Base-by-base conservation (phyloP, 495 filamentous ascomycete genomes). In the Lasiosphaeria ovina region DNA sequence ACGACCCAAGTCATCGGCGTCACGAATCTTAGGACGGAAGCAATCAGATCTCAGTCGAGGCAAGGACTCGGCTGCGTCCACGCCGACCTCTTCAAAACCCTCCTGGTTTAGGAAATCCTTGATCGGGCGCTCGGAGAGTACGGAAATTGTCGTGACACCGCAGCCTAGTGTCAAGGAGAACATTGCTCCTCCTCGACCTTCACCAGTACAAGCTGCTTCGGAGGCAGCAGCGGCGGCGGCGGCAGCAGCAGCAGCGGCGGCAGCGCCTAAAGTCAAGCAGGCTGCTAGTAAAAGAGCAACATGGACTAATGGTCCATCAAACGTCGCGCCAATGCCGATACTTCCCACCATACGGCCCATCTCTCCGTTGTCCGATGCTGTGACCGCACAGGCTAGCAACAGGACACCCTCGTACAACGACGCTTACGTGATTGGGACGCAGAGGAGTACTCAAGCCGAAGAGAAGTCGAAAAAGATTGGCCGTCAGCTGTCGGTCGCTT, bases 21-120 rank as follows among this genome's bases (percentile, higher is more conserved):
- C 93, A 3, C 85, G 90, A 53, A 81, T 94, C 17, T 81, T 98
- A 9, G 87, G 89, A 34, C 87, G 91, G 61, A 98, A 97, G 75
- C 87, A 93, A 38, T 95, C 92, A 5, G 92, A 92, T 60, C 78
- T 92, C 60, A 78, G 83, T 12, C 67, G 72, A 3, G 83, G 81
- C 9, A 89, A 88, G 69, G 86, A 93, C 31, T 81, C 83, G 0
- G 74, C 68, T 51, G 89, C 94, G n/a, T 80, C 80, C 0, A 77
- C 78, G 3, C 85, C 87, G 32, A 87, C 90, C 0, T 82, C 85
- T 2, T 85, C 91, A 7, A 97, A 96, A 74, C 86, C 88, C 16
- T 97, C 94, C 0, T 99, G 95, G 95, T 97, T 98, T 75, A 83
- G 94, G 58, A 89, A 93, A 67, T 98, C 94, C 10, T 79, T 98